These are phyloP conservation scores for Agrocybe praecox DNA, from an alignment of 768 basidiomycete genomes.

Conservation along the genomic window DNA sequence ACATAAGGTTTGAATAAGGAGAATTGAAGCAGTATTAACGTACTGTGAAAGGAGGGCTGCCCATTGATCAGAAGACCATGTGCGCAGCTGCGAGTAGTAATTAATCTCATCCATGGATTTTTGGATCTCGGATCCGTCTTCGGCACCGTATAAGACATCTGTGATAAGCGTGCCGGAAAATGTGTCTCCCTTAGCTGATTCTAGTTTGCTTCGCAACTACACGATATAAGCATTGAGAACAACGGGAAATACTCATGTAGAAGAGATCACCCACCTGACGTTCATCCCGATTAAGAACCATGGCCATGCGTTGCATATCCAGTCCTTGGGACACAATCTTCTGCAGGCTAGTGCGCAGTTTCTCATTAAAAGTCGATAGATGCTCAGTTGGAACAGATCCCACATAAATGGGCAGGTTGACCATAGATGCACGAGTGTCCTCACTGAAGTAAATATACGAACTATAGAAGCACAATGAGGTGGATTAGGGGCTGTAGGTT, in stretches of 20 bases:
- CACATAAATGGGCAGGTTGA: conserved; percentile 76
- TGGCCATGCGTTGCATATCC: conserved; percentile 88
- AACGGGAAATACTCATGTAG: background rate
- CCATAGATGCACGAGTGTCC: conserved; percentile 69
- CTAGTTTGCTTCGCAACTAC: conserved; percentile 81
- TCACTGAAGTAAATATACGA: conserved; percentile 87
- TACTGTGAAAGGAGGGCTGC: conserved; percentile 73
- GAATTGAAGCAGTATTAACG: background rate
- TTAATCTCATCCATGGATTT: conserved; percentile 78
- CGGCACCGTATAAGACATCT: conserved; percentile 86
- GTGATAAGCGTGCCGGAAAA: conserved; percentile 75
- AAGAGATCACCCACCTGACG: conserved; percentile 59
- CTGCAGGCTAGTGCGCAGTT: conserved; percentile 67
- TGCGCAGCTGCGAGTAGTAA: conserved; percentile 64
- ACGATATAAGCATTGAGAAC: conserved; percentile 5
- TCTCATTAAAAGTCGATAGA: conserved; percentile 70
- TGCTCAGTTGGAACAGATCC: conserved; percentile 84
- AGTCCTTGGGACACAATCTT: conserved; percentile 75
- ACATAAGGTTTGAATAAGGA: background rate
- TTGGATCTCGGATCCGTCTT: conserved; percentile 79
- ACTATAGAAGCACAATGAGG: conserved; percentile 36
- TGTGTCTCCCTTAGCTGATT: conserved; percentile 80
- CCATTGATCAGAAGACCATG: conserved; percentile 83
- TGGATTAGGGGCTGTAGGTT: background rate
- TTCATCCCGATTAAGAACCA: conserved; percentile 86